Conservation (phyloP, 495 filamentous ascomycete genomes). For the Penicillium herquei region DNA sequence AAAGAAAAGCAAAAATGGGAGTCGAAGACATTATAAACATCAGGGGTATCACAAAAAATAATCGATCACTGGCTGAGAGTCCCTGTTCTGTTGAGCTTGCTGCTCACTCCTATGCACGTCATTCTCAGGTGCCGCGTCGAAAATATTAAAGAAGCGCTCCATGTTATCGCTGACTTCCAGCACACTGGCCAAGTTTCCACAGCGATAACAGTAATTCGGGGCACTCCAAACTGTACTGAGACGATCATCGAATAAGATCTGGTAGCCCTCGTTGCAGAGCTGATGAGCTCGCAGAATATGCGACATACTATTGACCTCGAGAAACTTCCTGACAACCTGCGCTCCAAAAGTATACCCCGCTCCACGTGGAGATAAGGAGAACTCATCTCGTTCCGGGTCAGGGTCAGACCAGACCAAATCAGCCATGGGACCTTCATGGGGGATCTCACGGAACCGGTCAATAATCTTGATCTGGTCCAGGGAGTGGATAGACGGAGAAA, state of each 20-base stretch:
- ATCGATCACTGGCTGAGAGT: conserved; percentile 63
- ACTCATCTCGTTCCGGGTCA: conserved; percentile 92
- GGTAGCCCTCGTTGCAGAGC: conserved; percentile 95
- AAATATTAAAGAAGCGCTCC: conserved; percentile 93
- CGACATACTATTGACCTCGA: conserved; percentile 93
- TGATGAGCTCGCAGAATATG: conserved; percentile 97
- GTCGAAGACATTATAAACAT: background rate
- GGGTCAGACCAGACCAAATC: conserved; percentile 98
- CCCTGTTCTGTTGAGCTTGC: conserved; percentile 56
- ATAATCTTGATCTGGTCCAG: conserved; percentile 99
- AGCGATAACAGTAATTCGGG: conserved; percentile 94
- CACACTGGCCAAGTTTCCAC: conserved; percentile 95
- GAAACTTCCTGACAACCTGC: conserved; percentile 95
- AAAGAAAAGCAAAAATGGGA: conserved; percentile 14
- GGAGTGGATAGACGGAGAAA: conserved; percentile 93
- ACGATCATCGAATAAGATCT: conserved; percentile 91
- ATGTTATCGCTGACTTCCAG: conserved; percentile 91
- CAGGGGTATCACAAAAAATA: conserved; percentile 68
- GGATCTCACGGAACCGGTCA: conserved; percentile 96
- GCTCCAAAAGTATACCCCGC: conserved; percentile 97
- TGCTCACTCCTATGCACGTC: conserved; percentile 79
- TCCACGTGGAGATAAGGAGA: conserved; percentile 87
- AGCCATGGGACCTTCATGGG: conserved; percentile 99
- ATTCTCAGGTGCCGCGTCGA: conserved; percentile 94
- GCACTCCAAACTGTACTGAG: conserved; percentile 97